Evolutionary conservation across 1,284 basidiomycete genomes (phyloP), one percentile per base, ranked within the genome.

Genomic region (Sporisorium exsertum): DNA sequence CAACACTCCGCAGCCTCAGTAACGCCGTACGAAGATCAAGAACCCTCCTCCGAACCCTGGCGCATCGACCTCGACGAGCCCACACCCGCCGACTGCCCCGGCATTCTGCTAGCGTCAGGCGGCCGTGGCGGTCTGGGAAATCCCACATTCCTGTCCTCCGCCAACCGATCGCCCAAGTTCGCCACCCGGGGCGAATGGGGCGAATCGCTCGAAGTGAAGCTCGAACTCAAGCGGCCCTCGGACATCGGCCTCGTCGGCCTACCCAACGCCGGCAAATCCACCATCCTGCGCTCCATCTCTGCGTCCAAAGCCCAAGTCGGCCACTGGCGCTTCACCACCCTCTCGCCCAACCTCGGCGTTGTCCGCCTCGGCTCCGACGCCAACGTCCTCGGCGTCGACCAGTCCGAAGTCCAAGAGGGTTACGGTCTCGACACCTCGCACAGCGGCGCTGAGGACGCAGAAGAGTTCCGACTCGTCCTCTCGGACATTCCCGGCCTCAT

Each of bases 401-500:
- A 33, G 1, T 52, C 61, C 18, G 70, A 73, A 54, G 71, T 77
- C 15, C 5, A 27, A 12, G 75, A 77, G 43, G 75, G 75, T 1
- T 71, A 67, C 52, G 75, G 75, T 3, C 18, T 22, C 9, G 58
- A 64, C 27, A 16, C 40, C 15, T 16, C 15, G n/a, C 42, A 45
- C 3, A 22, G 35, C 47, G 27, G 42, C 13, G 16, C 13, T 8
- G 32, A n/a, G 2, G 47, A n/a, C 7, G 88, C 92, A 69, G 91
- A 68, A 15, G 61, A 66, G 18, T 92, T 93, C 83, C 90, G 96
- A 3, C 95, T 98, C 87, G 95, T 93, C 1, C 91, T 99, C 64
- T 93, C 95, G n/a, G 96, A 99, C 87, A 97, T 98, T 82, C 96
- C 97, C 0, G 96, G 96, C 13, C 90, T 99, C 32, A 92, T 98